Evolutionary conservation across 768 basidiomycete species (phyloP), one percentile per base, ranked within the genome.

Genomic region (Psilocybe sp.): DNA sequence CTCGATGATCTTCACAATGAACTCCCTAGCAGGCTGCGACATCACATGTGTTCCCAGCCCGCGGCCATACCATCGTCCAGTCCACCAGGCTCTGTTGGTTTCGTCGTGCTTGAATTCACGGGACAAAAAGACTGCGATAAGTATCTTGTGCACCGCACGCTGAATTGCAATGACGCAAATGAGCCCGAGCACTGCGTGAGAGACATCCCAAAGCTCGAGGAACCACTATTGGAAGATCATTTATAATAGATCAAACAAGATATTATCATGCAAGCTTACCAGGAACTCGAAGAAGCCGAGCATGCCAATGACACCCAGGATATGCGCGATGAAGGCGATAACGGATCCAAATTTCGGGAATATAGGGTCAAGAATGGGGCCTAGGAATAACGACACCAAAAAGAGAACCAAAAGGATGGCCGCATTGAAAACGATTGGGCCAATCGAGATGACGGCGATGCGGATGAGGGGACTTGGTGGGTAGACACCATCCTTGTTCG

Each of bases 41-140:
- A 96, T 90, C 38, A 87, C 93, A 65, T 92, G 87, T 4, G 81
- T 62, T 38, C 96, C 95, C 19, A 99, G 79, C 4, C 93, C 93
- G 44, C 94, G 86, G 38, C 95, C 95, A 66, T 94, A 96, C 97
- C 97, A 98, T 64, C 85, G 78, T 41, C 94, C 95, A 31, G 95
- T 96, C 97, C 97, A 99, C 96, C 96, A 99, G 6, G 95, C 95
- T 20, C 92, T 80, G 72, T 98, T 98, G 33, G 92, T 95, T 70
- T 98, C 95, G 65, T 99, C 97, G 65, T 98, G 94, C 74, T 99
- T 99, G 81, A 97, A 97, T 69, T 99, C 97, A 55, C 97, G 88
- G 36, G 94, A 89, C 34, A 98, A 74, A 81, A 95, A 93, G 53
- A 96, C 87, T 0, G 95, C 77, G 62, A 99, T 98, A 49, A 97